A percentile compares a stretch with the other conserved stretches of the same genome.
Conservation (phyloP, 1,139 yeast species). For the Ashbya aceris region DNA sequence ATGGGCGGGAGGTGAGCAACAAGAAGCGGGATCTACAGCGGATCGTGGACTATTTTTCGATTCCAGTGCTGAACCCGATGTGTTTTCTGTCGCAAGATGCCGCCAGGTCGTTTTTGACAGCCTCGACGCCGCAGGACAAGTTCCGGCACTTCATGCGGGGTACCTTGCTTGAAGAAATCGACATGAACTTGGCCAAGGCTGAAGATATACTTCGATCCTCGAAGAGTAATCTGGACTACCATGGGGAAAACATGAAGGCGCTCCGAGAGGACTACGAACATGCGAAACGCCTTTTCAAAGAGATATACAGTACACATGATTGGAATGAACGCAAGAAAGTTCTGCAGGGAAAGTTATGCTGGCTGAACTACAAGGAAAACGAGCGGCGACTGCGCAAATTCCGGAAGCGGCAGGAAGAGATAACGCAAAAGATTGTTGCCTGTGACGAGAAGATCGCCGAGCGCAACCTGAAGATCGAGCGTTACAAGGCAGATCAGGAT, state of each 20-base stretch:
- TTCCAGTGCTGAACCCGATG: constrained; percentile 85
- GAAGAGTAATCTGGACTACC: constrained; percentile 21
- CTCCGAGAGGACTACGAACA: constrained; percentile 28
- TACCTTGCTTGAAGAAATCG: constrained; percentile 56
- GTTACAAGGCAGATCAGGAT: constrained; percentile 15
- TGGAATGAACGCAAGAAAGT: constrained; percentile 38
- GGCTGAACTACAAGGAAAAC: constrained; percentile 40
- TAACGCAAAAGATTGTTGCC: constrained; percentile 22
- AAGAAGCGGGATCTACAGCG: constrained; percentile 59
- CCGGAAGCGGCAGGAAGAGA: constrained; percentile 19
- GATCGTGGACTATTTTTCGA: constrained; percentile 60
- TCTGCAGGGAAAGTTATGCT: constrained; percentile 53
- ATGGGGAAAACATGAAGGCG: constrained; percentile 21
- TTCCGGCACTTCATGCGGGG: constrained; percentile 75
- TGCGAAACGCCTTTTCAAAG: constrained; percentile 29
- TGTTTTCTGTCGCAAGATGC: constrained; percentile 90
- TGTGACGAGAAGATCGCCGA: constrained; percentile 14
- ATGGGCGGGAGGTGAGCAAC: constrained; percentile 45
- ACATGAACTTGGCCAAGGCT: constrained; percentile 40
- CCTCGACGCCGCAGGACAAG: constrained; percentile 60
- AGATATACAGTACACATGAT: constrained; percentile 28
- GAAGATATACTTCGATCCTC: constrained; percentile 21
- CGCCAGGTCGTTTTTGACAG: constrained; percentile 81
- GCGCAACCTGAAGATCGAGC: constrained; percentile 20
- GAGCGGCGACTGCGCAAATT: constrained; percentile 19